Evolutionary conservation across 2,329 filamentous ascomycete species (phyloP).

Genomic region (Triangularia setosa): DNA sequence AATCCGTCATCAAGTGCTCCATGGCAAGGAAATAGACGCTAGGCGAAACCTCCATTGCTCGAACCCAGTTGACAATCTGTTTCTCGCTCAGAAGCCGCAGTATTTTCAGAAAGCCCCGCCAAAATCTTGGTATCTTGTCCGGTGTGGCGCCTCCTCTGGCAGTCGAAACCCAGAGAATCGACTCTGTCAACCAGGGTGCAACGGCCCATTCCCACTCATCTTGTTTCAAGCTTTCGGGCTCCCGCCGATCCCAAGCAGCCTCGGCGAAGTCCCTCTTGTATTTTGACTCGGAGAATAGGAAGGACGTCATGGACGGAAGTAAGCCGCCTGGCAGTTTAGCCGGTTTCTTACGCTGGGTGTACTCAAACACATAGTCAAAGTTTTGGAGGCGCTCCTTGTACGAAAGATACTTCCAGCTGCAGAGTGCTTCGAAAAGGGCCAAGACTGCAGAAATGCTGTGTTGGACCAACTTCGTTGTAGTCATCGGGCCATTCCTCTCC

Average conservation of each 20-base stretch:
- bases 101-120: slow-evolving; percentile 72
- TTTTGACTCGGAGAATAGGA: slow-evolving; percentile 72
- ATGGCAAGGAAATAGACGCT: slow-evolving; percentile 63
- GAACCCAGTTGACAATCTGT: slow-evolving; percentile 72
- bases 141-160: slow-evolving; percentile 37
- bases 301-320: slow-evolving; percentile 77
- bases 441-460: slow-evolving; percentile 61
- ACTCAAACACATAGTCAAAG: slow-evolving; percentile 80
- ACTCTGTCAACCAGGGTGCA: slow-evolving; percentile 64
- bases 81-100: slow-evolving; percentile 69
- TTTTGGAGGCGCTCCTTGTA: slow-evolving; percentile 47
- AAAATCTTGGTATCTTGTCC: slow-evolving; percentile 64
- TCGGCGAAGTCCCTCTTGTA: slow-evolving; percentile 64
- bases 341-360: slow-evolving; percentile 74
- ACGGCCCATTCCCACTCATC: slow-evolving; percentile 87
- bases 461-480: slow-evolving; percentile 43
- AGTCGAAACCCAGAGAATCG: slow-evolving; percentile 60
- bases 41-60: slow-evolving; percentile 72
- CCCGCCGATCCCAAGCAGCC: slow-evolving; percentile 63
- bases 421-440: slow-evolving; percentile 83
- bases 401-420: slow-evolving; percentile 73
- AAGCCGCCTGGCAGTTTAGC: slow-evolving; percentile 69
- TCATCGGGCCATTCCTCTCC: slow-evolving; percentile 44
- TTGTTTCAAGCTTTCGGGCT: slow-evolving; percentile 56
- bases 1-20: slow-evolving; percentile 46